phyloP scores from a whole-genome alignment of 176 grass and related monocot species.

The Oryza glumipatula region DNA sequence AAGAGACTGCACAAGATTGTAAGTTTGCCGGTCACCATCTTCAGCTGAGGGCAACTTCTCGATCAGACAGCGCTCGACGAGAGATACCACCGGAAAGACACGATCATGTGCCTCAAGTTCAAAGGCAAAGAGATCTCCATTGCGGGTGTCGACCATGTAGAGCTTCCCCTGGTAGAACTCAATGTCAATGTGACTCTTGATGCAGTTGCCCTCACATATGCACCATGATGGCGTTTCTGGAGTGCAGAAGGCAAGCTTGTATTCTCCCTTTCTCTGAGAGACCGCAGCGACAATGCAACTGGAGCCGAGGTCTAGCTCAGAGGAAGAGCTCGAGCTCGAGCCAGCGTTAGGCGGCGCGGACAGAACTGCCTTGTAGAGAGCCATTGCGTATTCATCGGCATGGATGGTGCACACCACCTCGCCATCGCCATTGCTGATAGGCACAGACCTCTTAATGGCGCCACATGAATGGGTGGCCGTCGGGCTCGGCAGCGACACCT shows the following conservation, averaged over 20 bases:
- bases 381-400: conserved; percentile 17
- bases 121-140: conserved; percentile 9
- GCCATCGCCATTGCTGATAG: conserved; percentile 10
- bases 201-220: conserved; percentile 19
- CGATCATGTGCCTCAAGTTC: conserved; percentile 11
- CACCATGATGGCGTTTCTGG: conserved; percentile 13
- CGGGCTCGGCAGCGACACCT: not conserved
- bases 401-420: conserved; percentile 8
- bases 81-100: conserved; percentile 1
- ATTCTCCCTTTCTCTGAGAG: not conserved
- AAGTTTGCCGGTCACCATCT: not conserved
- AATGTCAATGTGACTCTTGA: conserved; percentile 17
- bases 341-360: conserved; percentile 5
- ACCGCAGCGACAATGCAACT: conserved; percentile 19
- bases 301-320: not conserved
- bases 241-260: conserved; percentile 23
- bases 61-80: not conserved
- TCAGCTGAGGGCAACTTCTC: not conserved
- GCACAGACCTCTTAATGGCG: not conserved
- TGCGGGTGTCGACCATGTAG: conserved; percentile 5
- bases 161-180: conserved; percentile 25
- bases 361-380: conserved; percentile 10
- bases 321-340: not conserved
- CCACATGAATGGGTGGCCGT: not conserved
- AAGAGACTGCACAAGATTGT: conserved; percentile 23